Base-by-base conservation (phyloP, 805 yeast genomes). In the Wickerhamiella slavikovae region DNA sequence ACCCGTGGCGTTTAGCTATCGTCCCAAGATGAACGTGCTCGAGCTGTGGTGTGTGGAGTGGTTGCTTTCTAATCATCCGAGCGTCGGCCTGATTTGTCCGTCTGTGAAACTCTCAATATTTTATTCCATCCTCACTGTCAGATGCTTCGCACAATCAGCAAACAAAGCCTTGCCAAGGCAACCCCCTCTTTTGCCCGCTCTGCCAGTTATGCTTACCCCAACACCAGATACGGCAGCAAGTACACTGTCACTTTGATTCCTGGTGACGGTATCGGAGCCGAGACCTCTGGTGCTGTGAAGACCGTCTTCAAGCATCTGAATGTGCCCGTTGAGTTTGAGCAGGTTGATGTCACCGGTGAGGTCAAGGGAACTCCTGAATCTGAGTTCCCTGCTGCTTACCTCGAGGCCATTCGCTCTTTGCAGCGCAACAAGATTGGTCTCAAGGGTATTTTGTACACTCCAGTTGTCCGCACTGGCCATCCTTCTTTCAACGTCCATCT, bases 361-460 rank as follows among this genome's bases (percentile, higher is more conserved):
- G 60, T 71, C 9, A n/a, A n/a, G n/a, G n/a, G n/a, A n/a, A n/a
- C n/a, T n/a, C n/a, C n/a, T n/a, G 72, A 71, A 42, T 41, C 58
- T 32, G 53, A 59, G 50, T 51, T 60, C 51, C 52, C 62, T 44
- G 64, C 65, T 28, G 70, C 71, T 43, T 78, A 80, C 47, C 64
- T 66, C 43, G 80, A 74, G 54, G 94, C 93, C 33, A 83, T 89
- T 38, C 68, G 71, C 42, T 80, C 95, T 14, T 63, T 85, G 48
- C 78, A 82, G 64, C 76, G 94, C 67, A 85, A 85, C 66, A 83
- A 82, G 62, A 78, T 89, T 47, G 98, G 95, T 51, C 68, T 85
- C 47, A 89, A 85, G 63, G 95, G 96, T 57, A 78, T 85, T 51
- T 69, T 91, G 57, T 74, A 78, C 62, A 85, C 96, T 31, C 89